Evolutionary conservation across 2,329 filamentous ascomycete genomes (phyloP), one percentile per base, ranked within the genome.

Genomic region (Microcyclospora pomicola): DNA sequence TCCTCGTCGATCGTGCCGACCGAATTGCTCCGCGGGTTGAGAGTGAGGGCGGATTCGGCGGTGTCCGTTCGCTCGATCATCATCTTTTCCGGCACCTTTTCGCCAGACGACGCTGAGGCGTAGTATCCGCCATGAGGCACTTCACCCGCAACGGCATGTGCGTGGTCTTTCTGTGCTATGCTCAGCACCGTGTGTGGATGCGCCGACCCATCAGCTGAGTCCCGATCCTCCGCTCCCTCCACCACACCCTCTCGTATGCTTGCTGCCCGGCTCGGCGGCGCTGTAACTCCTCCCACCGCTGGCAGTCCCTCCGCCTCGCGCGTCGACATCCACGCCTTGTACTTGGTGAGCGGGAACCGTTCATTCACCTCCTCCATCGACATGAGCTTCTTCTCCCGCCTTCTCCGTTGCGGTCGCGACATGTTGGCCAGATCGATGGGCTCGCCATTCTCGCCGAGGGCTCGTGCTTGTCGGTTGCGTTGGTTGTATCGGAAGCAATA

Each of bases 401-500:
- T 75, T 37, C 52, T 41, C 40, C 91, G 76, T 59, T 91, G 87
- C 36, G 85, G 80, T 42, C 85, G 68, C 41, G 85, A 83, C 73
- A 96, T 86, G 40, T 80, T 73, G 41, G 87, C 75, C 47, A 98
- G 68, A 45, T 86, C 86, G 54, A 98, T 92, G 12, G 82, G 83
- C 45, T 95, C 87, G 43, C 63, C 64, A 57, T 82, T 82, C 49
- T 87, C 82, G 51, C 86, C 82, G 47, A 82, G 66, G 63, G 73
- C 66, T 51, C 84, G 77, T 53, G 85, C 66, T 43, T 80, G 77
- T 36, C 91, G 80, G 56, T 92, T 92, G 42, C 91, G 80, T 50
- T 91, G 87, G 62, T 96, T 96, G 62, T 98, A 96, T 51, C 91
- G 75, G 64, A 98, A 98, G 65, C 91, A 98, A 62, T 98, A 98